A percentile compares a stretch with the other conserved stretches of the same genome.
These are phyloP conservation scores for Psilocybe tampanensis DNA, from an alignment of 768 basidiomycete species.

Conservation along the genomic window DNA sequence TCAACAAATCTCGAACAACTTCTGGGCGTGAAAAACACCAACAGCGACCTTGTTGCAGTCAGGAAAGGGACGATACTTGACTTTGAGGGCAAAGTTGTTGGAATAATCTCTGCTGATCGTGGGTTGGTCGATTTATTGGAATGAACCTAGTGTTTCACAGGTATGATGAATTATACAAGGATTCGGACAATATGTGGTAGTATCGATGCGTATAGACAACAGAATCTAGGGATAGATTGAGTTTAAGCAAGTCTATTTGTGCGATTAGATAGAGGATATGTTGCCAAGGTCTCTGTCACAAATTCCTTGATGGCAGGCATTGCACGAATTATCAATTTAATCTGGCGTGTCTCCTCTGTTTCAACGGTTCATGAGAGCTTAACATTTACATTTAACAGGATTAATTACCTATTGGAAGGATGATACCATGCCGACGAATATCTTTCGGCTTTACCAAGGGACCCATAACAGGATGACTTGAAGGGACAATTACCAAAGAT, in stretches of 20 bases:
- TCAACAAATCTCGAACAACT: slow-evolving; percentile 46
- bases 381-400: slow-evolving; percentile 12
- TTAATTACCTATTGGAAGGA: slow-evolving; percentile 59
- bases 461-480: slow-evolving; percentile 56
- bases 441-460: slow-evolving; percentile 42
- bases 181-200: too few relatives aligned
- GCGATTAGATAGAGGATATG: slow-evolving; percentile 18
- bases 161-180: not conserved
- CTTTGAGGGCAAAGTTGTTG: slow-evolving; percentile 42
- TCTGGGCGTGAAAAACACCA: slow-evolving; percentile 35
- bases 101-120: slow-evolving; percentile 34
- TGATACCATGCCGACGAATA: slow-evolving; percentile 63
- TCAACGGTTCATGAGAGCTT: not conserved
- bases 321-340: slow-evolving; percentile 70
- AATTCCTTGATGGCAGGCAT: slow-evolving; percentile 66
- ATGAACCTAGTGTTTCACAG: not conserved
- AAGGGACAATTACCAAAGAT: slow-evolving; percentile 72
- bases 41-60: slow-evolving; percentile 42
- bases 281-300: slow-evolving; percentile 37
- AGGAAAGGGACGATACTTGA: slow-evolving; percentile 37
- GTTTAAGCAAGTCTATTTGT: slow-evolving; percentile 12
- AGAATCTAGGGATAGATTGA: not conserved
- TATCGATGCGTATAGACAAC: not conserved
- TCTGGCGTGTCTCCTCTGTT: slow-evolving; percentile 71
- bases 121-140: slow-evolving; percentile 24